Evolutionary conservation across 2,329 filamentous ascomycete genomes (phyloP), one percentile per base, ranked within the genome.

Genomic region (Exophiala dermatitidis): DNA sequence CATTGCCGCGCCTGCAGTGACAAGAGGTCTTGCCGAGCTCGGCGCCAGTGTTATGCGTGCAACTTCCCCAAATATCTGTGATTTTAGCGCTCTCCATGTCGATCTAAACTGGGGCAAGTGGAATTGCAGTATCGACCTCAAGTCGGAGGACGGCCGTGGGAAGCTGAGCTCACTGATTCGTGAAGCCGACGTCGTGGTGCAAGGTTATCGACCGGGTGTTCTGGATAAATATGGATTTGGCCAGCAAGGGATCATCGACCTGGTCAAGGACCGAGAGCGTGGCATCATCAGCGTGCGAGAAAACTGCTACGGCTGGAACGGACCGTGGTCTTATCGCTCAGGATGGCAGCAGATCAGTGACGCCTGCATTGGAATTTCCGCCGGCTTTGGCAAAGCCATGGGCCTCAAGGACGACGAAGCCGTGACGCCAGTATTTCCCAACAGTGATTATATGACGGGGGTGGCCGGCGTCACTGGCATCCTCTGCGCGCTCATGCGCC

Each of bases 71-170:
- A 67, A 67, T 46, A 59, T 76, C 1, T 63, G 56, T 0, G 69
- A 73, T 61, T 65, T 68, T 46, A 68, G 66, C 38, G 0, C 84
- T 85, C 68, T 86, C 86, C 84, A 87, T 61, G 77, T 86, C 1
- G 84, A 88, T 59, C 80, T 83, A 8, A 88, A 87, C 64, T 80
- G 83, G 64, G 85, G 85, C 28, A 88, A 88, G 65, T 83, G 83
- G 58, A 77, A 82, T 0, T 74, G 77, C 1, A 80, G 84, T 19
- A 64, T 81, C 2, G 74, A 82, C 58, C 72, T 80, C 34, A 69
- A 70, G 41, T 67, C 71, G 2, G 59, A 68, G 1, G 63, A 66
- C 1, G 75, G 75, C 45, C 69, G 68, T 52, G 61, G 62, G 1
- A 66, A 71, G 5, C 63, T 79, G 0, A 63, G 67, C 2, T 64